These are phyloP conservation scores for Prosopis cineraria DNA, from an alignment of 306 rosid genomes.

Conservation along the genomic window DNA sequence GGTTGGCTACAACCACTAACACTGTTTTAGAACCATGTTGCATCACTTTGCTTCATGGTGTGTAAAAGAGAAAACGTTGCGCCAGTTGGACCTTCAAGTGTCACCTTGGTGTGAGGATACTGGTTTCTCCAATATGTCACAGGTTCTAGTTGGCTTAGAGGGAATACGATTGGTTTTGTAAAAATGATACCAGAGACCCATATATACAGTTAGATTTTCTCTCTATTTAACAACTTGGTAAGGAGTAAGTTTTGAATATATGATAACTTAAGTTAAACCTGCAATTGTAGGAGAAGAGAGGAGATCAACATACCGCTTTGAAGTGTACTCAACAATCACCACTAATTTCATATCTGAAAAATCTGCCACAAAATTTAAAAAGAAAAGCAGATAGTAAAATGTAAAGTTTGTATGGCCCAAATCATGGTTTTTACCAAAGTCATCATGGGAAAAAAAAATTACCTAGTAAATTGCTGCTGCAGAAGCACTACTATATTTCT, in stretches of 20 bases:
- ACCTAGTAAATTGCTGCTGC: slow-evolving; percentile 21
- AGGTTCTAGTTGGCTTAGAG: background rate
- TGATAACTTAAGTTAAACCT: background rate
- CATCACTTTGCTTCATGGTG: background rate
- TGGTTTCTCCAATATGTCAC: background rate
- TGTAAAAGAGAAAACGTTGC: too few relatives aligned
- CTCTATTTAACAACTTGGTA: background rate
- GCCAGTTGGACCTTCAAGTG: too few relatives aligned
- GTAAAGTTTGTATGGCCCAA: background rate
- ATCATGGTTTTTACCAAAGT: slow-evolving; percentile 8
- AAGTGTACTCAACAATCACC: background rate
- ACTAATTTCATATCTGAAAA: background rate
- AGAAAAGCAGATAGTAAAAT: background rate
- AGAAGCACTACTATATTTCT: slow-evolving; percentile 51
- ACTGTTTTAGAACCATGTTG: background rate
- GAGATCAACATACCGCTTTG: background rate
- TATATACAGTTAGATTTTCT: background rate
- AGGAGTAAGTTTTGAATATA: background rate
- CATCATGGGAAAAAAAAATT: background rate
- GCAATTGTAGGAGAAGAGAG: background rate
- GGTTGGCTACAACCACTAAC: background rate
- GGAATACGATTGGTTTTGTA: background rate
- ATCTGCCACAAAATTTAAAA: background rate
- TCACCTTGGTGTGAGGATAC: too few relatives aligned
- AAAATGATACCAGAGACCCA: background rate